Conservation (phyloP, 208 protist species). For the Leishmania arabica region DNA sequence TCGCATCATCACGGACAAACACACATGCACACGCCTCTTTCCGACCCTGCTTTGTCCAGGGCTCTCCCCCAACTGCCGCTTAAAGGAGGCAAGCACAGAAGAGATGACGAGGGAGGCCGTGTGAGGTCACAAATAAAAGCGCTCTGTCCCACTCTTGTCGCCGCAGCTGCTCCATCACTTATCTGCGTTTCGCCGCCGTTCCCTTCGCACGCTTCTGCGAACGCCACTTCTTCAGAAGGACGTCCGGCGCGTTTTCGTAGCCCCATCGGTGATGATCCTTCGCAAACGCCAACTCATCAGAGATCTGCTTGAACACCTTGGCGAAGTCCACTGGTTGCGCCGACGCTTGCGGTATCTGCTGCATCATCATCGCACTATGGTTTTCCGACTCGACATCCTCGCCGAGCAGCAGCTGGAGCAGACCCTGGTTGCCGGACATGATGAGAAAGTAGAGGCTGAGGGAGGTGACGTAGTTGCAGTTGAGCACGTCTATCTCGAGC, state of each 20-base stretch:
- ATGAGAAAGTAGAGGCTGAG: conserved; percentile 96
- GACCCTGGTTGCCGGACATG: conserved; percentile 93
- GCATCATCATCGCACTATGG: conserved; percentile 45
- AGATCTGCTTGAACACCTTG: conserved; percentile 82
- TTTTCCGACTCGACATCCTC: conserved; percentile 57
- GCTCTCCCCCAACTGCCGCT: background rate
- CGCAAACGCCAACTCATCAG: conserved; percentile 72
- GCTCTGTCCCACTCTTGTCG: background rate
- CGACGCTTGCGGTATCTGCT: conserved; percentile 57
- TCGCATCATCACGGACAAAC: background rate
- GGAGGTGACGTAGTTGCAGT: conserved; percentile 96
- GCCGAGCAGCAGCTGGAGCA: conserved; percentile 93
- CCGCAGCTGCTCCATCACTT: background rate
- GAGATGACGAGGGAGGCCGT: background rate
- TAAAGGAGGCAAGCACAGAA: background rate
- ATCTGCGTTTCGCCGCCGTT: conserved; percentile 13
- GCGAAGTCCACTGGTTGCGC: conserved; percentile 73
- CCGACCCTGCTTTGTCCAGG: background rate
- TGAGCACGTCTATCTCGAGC: conserved; percentile 93
- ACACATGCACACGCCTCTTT: background rate
- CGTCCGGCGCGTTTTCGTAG: conserved; percentile 63
- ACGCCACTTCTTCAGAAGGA: conserved; percentile 67
- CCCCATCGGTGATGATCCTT: conserved; percentile 75
- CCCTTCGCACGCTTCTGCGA: conserved; percentile 33
- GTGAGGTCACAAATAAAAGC: background rate